A percentile compares a stretch with the other conserved stretches of the same genome.
phyloP scores from a whole-genome alignment of 768 basidiomycete species.

The Lactarius akahatsu region DNA sequence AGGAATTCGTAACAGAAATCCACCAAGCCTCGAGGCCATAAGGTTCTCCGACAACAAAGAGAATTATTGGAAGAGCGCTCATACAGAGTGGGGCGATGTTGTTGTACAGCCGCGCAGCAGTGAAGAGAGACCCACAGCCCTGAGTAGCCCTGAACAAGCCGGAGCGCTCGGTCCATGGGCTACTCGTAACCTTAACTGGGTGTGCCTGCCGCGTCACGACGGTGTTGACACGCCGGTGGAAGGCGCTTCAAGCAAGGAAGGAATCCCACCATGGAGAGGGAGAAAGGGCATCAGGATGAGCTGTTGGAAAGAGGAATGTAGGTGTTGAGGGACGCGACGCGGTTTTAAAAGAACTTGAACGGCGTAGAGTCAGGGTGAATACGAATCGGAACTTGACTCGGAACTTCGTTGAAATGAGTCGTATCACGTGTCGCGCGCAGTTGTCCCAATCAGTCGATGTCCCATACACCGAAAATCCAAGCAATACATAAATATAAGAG shows the following conservation, averaged over 20 bases:
- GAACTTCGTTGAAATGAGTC: not conserved
- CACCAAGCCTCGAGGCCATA: conserved; percentile 4
- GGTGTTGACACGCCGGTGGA: not conserved
- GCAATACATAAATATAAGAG: conserved; percentile 3
- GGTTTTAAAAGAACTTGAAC: conserved; percentile 1
- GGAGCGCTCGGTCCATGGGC: not conserved
- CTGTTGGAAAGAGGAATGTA: not conserved
- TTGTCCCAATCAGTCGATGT: not conserved
- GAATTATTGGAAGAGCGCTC: not conserved
- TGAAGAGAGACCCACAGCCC: conserved; percentile 9
- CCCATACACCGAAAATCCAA: not conserved
- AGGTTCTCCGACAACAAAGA: not conserved
- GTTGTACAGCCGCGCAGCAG: conserved; percentile 3
- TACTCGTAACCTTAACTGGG: not conserved
- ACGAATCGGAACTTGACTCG: conserved; percentile 12
- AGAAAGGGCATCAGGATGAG: not conserved
- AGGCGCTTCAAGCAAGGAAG: not conserved
- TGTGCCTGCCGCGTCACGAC: not conserved
- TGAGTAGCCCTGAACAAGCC: conserved; percentile 10
- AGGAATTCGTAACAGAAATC: conserved; percentile 12
- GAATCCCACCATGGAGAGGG: not conserved
- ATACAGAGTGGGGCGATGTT: not conserved
- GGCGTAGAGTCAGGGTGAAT: conserved; percentile 20
- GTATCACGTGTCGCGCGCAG: conserved; percentile 16
- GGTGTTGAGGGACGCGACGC: not conserved